phyloP scores from a whole-genome alignment of 352 stramenopile species.

The Phytophthora pini region DNA sequence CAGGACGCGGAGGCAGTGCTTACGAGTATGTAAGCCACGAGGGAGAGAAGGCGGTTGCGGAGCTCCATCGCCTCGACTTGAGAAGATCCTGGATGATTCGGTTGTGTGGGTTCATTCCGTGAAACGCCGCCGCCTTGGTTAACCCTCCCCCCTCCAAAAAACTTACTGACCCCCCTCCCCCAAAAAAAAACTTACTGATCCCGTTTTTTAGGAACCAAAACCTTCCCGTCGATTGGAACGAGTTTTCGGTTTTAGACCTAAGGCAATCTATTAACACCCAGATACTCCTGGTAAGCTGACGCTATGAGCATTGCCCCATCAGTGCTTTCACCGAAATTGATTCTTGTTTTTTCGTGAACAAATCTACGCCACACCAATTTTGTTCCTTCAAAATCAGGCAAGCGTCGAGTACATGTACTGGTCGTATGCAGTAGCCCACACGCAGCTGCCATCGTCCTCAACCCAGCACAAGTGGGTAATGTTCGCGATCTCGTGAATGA shows the following conservation, averaged over 20 bases:
- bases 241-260: too few species aligned
- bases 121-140: neutral
- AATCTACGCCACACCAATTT: too few species aligned
- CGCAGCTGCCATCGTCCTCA: constrained; percentile 36
- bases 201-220: too few species aligned
- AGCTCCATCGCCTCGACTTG: neutral
- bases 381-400: constrained; percentile 12
- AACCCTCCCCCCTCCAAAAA: too few species aligned
- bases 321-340: neutral
- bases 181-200: too few species aligned
- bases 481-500: constrained; percentile 26
- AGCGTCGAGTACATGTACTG: constrained; percentile 43
- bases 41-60: neutral
- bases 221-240: too few species aligned
- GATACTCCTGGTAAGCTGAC: too few species aligned
- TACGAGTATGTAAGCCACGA: neutral
- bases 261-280: too few species aligned
- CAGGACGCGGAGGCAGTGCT: neutral
- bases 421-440: constrained; percentile 49
- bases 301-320: neutral
- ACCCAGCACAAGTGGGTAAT: constrained; percentile 45
- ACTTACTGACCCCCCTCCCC: too few species aligned
- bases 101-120: neutral
- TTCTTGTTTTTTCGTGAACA: neutral
- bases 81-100: neutral